Base-by-base conservation (phyloP, 2,329 filamentous ascomycete genomes). In the Pseudonectria foliicola region DNA sequence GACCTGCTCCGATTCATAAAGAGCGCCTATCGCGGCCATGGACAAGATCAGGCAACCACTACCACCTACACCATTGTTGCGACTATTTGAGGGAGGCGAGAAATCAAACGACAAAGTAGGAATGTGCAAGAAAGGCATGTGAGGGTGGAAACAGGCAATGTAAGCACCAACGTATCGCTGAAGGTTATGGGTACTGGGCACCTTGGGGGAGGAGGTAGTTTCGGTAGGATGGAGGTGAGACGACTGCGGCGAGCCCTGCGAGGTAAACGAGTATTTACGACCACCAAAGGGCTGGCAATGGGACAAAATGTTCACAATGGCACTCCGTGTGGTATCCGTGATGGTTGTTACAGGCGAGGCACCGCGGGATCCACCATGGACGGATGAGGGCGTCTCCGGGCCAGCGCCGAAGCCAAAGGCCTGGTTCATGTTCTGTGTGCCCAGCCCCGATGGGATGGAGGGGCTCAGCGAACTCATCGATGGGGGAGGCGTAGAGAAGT, bases 91-190 rank as follows among this genome's bases (percentile, higher is more conserved):
- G 29, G 78, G 78, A 30, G 82, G 71, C 33, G 84, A 74, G 33
- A 85, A 76, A 53, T 95, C 87, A 64, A 96, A 95, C 27, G 88
- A 88, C 44, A 96, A 70, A 12, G 90, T 95, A 34, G 89, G 82
- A 48, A 95, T 77, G 62, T 96, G 90, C 42, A 95, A 68, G 61
- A 96, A 95, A n/a, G 92, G 90, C 42, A 95, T 64, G 58, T 96
- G 90, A 14, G 90, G 90, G 55, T 95, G 89, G 60, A 94, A 95
- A 59, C 86, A 94, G 45, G 80, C 80, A 52, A 96, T 79, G 63
- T 95, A 96, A 40, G 89, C 83, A 45, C 80, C 80, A 43, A 95
- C 85, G 60, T 89, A 95, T 57, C 87, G 83, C 60, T 93, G 88
- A 43, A 96, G 77, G 56, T 95, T 87, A 55, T 76, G 71, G 24